A percentile compares a stretch with the other conserved stretches of the same genome.
Evolutionary conservation across 192 early-diverging fungal genomes (phyloP).

Genomic region (Podila verticillata): DNA sequence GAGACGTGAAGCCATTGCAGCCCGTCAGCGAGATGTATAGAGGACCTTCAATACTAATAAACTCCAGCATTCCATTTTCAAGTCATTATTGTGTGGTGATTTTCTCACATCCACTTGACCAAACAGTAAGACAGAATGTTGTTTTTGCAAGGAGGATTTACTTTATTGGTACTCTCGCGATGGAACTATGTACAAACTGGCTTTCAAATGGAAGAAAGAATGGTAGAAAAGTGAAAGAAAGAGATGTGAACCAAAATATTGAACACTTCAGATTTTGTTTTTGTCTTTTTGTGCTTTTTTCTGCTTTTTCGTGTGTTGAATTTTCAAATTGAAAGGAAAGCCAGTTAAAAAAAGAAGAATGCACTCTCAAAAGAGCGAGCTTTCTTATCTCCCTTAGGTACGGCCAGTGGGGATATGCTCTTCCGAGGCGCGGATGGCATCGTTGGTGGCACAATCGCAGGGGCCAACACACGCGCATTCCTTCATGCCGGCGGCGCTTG

Average conservation of each 20-base stretch:
- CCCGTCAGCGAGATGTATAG: conserved; percentile 34
- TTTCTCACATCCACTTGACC: neutral
- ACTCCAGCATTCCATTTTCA: neutral
- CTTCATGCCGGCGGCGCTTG: neutral
- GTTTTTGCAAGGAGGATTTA: neutral
- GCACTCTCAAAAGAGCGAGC: neutral
- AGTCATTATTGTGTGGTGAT: neutral
- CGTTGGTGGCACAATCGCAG: conserved; percentile 4
- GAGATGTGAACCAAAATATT: neutral
- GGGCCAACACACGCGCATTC: neutral
- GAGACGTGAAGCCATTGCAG: conserved; percentile 38
- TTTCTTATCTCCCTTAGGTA: neutral
- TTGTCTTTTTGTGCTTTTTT: too few relatives aligned
- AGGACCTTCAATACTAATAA: neutral
- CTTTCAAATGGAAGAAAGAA: conserved; percentile 1
- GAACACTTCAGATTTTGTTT: neutral
- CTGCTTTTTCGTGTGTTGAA: too few relatives aligned
- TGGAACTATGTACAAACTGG: neutral
- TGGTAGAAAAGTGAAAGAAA: neutral
- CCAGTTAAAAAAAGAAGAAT: neutral
- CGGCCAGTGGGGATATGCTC: neutral
- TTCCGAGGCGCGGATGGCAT: conserved; percentile 1
- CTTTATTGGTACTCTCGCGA: neutral
- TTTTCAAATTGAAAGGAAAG: too few relatives aligned
- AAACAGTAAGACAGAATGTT: too few relatives aligned